Base-by-base conservation (phyloP, 2,329 filamentous ascomycete species). In the Onygenales sp. region DNA sequence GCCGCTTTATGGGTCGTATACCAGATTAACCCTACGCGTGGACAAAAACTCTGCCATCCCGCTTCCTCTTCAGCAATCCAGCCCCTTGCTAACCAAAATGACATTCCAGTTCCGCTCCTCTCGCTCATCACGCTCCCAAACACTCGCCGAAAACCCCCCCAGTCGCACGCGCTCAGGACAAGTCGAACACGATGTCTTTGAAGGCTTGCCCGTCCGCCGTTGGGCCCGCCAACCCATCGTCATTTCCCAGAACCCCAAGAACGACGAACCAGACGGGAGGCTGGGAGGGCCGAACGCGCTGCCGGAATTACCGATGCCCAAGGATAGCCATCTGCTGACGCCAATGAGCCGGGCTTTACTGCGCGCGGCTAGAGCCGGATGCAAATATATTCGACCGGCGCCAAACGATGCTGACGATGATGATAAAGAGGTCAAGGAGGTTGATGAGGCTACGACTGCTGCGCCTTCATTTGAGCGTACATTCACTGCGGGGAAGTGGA, bases 221-320 rank as follows among this genome's bases (percentile, higher is more conserved):
- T 97, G 90, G 86, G 84, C 87, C 53, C 83, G 87, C 58, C 83
- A 86, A 55, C 76, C 75, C 71, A 79, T 89, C 54, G 85, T 74
- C 43, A 74, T 92, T 64, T 83, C 82, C 59, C 84, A 88, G 51
- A 81, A 81, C 10, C 74, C 79, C 8, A 78, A 81, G 39, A 75
- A 82, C 57, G 86, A 91, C 61, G 82, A 78, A 32, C 76, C 64
- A 2, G 64, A 69, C 7, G 53, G 61, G 4, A 59, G 64, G 10
- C 58, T 46, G 61, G 63, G 7, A 60, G 64, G 9, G 59, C 55
- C 35, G 62, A 61, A 50, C 63, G 64, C 58, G 6, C 76, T 73
- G 81, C 84, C 83, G 47, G 91, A 95, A 65, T 78, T 89, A 14
- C 84, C 88, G 44, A 92, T 96, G 88, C 92, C 92, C 41, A 87